Evolutionary conservation across 1,284 basidiomycete genomes (phyloP), one percentile per base, ranked within the genome.

Genomic region (Rhodotorula sp.): DNA sequence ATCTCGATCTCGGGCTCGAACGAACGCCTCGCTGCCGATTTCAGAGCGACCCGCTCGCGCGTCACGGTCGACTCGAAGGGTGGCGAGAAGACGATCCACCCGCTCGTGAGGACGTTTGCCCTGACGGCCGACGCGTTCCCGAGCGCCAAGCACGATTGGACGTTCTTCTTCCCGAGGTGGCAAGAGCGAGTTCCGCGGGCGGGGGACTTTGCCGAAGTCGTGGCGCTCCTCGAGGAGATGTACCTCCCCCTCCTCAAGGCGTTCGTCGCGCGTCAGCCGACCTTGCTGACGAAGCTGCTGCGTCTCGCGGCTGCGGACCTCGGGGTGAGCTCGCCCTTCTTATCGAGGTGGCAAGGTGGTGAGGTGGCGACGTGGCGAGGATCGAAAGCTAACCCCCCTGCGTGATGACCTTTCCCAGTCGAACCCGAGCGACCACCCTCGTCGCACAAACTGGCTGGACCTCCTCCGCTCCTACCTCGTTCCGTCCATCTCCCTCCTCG

Each of bases 151-250:
- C 85, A 85, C 31, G 87, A 89, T 59, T 94, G 90, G 78, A 86
- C 91, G 15, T 97, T 93, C 84, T 97, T 97, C 85, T 95, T 89
- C 81, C 88, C 92, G 3, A 84, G 87, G 62, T 97, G 94, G 94
- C 80, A 81, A 21, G 86, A 90, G 61, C 84, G 86, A 55, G 82
- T 93, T 49, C 91, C 91, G 19, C 77, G 87, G 38, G 90, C 89
- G 78, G 82, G 83, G 2, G 84, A 84, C 0, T 78, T 87, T 63
- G 87, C 89, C 59, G 91, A 95, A 77, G 80, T 94, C 38, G 73
- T 82, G 21, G 62, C 62, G 18, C 60, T 77, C 16, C 62, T 79
- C 45, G 75, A 73, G 57, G 47, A 54, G 48, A 38, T 64, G 76
- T 82, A 90, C 76, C 85, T 86, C 57, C 89, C 74, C 2, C 49